Evolutionary conservation across 768 basidiomycete genomes (phyloP).

Genomic region (Daedaleopsis nitida): DNA sequence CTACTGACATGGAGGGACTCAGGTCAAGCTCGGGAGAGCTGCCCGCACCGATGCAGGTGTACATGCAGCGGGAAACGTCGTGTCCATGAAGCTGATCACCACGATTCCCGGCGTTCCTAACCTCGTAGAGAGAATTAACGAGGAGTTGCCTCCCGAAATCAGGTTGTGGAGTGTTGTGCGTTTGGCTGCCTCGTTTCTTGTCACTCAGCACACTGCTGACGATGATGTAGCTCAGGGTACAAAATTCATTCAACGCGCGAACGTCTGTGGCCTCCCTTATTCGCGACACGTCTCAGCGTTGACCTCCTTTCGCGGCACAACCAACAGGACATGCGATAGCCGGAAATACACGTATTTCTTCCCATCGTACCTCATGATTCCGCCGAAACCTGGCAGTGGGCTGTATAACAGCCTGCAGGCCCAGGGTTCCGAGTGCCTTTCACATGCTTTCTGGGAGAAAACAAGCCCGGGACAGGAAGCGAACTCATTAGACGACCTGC

Average conservation of each 20-base stretch:
- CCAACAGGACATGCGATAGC: conserved; percentile 83
- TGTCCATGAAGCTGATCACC: conserved; percentile 89
- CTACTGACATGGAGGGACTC: neutral
- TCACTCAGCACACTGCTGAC: neutral
- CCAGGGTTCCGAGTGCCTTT: conserved; percentile 29
- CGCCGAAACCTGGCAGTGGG: conserved; percentile 78
- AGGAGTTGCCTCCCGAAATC: conserved; percentile 87
- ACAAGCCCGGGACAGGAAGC: conserved; percentile 32
- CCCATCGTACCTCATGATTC: conserved; percentile 89
- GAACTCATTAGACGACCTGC: conserved; percentile 57
- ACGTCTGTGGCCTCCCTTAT: conserved; percentile 43
- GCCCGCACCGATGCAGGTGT: conserved; percentile 98
- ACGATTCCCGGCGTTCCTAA: conserved; percentile 70
- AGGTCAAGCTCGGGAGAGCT: conserved; percentile 86
- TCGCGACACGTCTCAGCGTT: neutral
- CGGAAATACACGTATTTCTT: conserved; percentile 98
- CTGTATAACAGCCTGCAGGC: conserved; percentile 49
- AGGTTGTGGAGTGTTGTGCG: conserved; percentile 89
- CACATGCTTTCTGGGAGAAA: conserved; percentile 65
- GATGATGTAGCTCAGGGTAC: conserved; percentile 55
- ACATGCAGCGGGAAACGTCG: conserved; percentile 93
- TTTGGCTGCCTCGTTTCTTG: conserved; percentile 11
- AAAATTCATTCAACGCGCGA: conserved; percentile 83
- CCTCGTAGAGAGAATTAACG: conserved; percentile 75
- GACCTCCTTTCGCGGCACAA: neutral